A percentile compares a stretch with the other conserved stretches of the same genome.
Evolutionary conservation across 805 yeast genomes (phyloP).

Genomic region (Candida berthetii): DNA sequence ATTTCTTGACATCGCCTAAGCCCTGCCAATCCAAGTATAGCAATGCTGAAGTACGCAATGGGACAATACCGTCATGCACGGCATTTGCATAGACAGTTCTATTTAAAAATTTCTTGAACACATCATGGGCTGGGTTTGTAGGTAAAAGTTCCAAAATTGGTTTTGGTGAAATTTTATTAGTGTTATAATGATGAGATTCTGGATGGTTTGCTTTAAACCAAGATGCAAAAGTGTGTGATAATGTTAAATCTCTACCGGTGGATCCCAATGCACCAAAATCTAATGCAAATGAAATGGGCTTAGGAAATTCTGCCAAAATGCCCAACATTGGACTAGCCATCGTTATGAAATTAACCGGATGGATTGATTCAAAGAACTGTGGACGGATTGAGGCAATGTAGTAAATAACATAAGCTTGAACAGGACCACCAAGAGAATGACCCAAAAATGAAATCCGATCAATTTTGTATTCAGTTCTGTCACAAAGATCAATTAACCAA

Average conservation of each 20-base stretch:
- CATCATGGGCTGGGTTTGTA: slow-evolving; percentile 60
- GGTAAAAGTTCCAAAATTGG: slow-evolving; percentile 78
- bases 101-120: slow-evolving; percentile 56
- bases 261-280: slow-evolving; percentile 88
- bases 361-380: slow-evolving; percentile 54
- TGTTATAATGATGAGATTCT: slow-evolving; percentile 1
- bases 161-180: slow-evolving; percentile 23
- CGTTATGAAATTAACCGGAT: slow-evolving; percentile 75
- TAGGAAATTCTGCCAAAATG: slow-evolving; percentile 81
- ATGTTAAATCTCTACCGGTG: slow-evolving; percentile 86
- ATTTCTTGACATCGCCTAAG: slow-evolving; percentile 40
- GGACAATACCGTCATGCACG: slow-evolving; percentile 92
- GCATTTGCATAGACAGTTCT: slow-evolving; percentile 88
- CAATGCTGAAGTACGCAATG: slow-evolving; percentile 83
- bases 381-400: slow-evolving; percentile 60
- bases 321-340: slow-evolving; percentile 90
- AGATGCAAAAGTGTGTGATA: slow-evolving; percentile 34
- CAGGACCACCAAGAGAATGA: slow-evolving; percentile 91
- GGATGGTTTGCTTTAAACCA: slow-evolving; percentile 7
- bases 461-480: slow-evolving; percentile 38
- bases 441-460: slow-evolving; percentile 78
- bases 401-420: slow-evolving; percentile 87
- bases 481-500: slow-evolving; percentile 41
- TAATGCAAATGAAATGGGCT: slow-evolving; percentile 75
- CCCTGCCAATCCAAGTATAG: slow-evolving; percentile 84